These are phyloP conservation scores for Tolypocladium ophioglossoides DNA, from an alignment of 2,329 filamentous ascomycete genomes.

Conservation along the genomic window DNA sequence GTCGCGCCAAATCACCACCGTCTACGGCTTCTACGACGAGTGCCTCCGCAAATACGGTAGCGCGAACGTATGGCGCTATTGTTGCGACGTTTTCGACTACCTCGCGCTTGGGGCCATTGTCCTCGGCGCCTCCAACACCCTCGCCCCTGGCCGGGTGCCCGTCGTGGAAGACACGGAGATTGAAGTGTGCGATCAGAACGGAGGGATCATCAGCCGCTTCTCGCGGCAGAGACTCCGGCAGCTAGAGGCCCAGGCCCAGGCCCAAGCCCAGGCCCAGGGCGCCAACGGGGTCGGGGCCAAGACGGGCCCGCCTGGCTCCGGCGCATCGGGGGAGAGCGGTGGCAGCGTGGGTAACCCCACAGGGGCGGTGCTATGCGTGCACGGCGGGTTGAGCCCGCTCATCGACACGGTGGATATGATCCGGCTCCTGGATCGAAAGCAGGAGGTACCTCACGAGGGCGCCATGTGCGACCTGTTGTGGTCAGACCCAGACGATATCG, in stretches of 20 bases:
- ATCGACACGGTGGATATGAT: slow-evolving; percentile 96
- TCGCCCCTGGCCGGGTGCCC: slow-evolving; percentile 39
- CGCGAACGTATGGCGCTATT: slow-evolving; percentile 94
- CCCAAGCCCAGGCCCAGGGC: neutral
- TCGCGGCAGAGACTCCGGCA: slow-evolving; percentile 33
- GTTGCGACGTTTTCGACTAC: slow-evolving; percentile 97
- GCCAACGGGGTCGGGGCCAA: slow-evolving; percentile 11
- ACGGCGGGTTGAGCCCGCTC: slow-evolving; percentile 83
- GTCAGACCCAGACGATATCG: slow-evolving; percentile 97
- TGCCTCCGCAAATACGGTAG: slow-evolving; percentile 93
- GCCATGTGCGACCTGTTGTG: slow-evolving; percentile 98
- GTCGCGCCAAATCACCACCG: slow-evolving; percentile 91
- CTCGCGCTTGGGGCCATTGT: slow-evolving; percentile 83
- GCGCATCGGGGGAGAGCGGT: slow-evolving; percentile 60
- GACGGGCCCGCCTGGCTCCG: slow-evolving; percentile 68
- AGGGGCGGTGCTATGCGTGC: slow-evolving; percentile 87
- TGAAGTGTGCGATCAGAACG: slow-evolving; percentile 80
- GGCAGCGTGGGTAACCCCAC: slow-evolving; percentile 56
- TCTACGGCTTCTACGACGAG: slow-evolving; percentile 98
- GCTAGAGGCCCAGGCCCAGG: slow-evolving; percentile 13
- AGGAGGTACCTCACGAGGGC: slow-evolving; percentile 96
- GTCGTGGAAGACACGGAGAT: slow-evolving; percentile 73
- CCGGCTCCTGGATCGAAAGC: slow-evolving; percentile 85
- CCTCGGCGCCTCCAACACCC: slow-evolving; percentile 67
- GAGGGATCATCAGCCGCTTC: slow-evolving; percentile 66